Evolutionary conservation across 179 eudicot species (phyloP), one percentile per base, ranked within the genome.

Genomic region (Beta macrorhiza): DNA sequence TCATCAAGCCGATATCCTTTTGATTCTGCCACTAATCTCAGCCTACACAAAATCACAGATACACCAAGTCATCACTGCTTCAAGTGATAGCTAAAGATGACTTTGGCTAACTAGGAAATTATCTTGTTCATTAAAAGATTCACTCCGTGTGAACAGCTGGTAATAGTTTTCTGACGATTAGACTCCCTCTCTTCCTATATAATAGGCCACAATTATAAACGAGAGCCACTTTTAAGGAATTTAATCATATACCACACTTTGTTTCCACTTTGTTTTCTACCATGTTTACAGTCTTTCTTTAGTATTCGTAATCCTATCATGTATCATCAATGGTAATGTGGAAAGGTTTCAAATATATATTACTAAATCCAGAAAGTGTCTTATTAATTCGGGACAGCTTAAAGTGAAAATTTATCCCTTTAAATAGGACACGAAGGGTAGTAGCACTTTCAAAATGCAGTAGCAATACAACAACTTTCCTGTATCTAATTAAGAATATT

Each of bases 1-100:
- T 92, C 99, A 73, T 93, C 99, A 7, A 96, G 96, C 71, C 90
- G 88, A 83, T 85, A 96, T 64, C 99, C 99, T 88, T 94, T 96
- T 45, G 94, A 90, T 77, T 88, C 94, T 65, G 99, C 98, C 63
- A 91, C 85, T 87, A 94, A 74, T 85, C 98, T 90, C 88, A 95
- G 86, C 87, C 99, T 95, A 85, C 76, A 89, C 52, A 75, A 47
- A 12, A 74, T 37, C 51, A 25, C 62, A 79, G 5, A 78, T 45
- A 47, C 37, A 16, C 16, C 16, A 29, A 16, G 11, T 49, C 53
- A 49, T 49, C 53, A 49, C 8, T 49, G 10, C 53, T 37, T 37
- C 42, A 37, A 37, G 42, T 37, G 42, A 37, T 2, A 37, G 42
- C 4, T 49, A 49, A 49, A 49, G 53, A 17, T 59, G 9, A 59